Evolutionary conservation across 2,329 filamentous ascomycete species (phyloP).

Genomic region (Botrytis galanthina): DNA sequence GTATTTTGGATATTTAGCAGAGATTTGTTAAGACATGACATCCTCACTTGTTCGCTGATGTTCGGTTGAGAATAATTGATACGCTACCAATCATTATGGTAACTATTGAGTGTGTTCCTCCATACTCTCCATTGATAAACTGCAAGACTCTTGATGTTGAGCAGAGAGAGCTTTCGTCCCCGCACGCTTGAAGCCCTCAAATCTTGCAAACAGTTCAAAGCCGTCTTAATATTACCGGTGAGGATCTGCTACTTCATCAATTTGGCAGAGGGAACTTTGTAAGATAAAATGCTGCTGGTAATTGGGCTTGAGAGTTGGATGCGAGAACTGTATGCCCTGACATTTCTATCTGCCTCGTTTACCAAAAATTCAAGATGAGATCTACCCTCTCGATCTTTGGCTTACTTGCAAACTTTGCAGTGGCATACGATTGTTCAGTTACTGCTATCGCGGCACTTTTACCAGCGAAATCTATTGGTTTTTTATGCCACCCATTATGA

Average conservation of each 20-base stretch:
- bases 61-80: no score
- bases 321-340: not conserved
- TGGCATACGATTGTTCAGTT: not conserved
- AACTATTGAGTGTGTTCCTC: slow-evolving; percentile 2
- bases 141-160: slow-evolving; percentile 22
- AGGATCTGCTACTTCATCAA: not conserved
- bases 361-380: not conserved
- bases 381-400: not conserved
- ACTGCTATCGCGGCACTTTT: not conserved
- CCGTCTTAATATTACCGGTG: not conserved
- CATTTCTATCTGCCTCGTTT: not conserved
- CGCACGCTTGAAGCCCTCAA: not conserved
- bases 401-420: not conserved
- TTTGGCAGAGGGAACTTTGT: not conserved
- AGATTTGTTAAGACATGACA: not conserved
- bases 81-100: not conserved
- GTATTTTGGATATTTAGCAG: not conserved
- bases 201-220: not conserved
- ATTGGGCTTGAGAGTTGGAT: not conserved
- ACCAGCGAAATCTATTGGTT: not conserved
- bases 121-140: not conserved
- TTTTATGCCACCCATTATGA: not conserved
- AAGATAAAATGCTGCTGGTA: not conserved
- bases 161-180: not conserved
- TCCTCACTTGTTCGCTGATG: not conserved